These are phyloP conservation scores for Xylaria polymorpha DNA, from an alignment of 2,329 filamentous ascomycete species.

Conservation along the genomic window DNA sequence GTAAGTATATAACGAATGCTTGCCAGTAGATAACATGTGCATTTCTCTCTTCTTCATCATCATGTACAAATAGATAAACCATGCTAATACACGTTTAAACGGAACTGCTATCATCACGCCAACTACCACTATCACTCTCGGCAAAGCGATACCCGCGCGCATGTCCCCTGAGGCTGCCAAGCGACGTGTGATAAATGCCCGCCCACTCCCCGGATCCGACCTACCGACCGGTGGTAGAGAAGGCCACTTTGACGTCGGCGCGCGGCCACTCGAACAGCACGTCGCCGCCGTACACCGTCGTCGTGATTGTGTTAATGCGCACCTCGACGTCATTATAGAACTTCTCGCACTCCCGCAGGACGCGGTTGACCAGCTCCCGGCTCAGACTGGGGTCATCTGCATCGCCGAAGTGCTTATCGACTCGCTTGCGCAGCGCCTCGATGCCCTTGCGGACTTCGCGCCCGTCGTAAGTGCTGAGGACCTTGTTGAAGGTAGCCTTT, in stretches of 20 bases:
- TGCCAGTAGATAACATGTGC: conserved; percentile 17
- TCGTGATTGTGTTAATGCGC: conserved; percentile 68
- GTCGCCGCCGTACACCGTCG: conserved; percentile 73
- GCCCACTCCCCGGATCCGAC: conserved; percentile 46
- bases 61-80: conserved; percentile 28
- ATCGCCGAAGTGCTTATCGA: conserved; percentile 97
- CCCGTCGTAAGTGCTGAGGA: conserved; percentile 81
- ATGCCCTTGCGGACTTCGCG: conserved; percentile 92
- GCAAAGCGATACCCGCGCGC: conserved; percentile 27
- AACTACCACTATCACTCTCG: conserved; percentile 32
- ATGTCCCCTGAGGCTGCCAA: conserved; percentile 31
- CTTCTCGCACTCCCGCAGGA: conserved; percentile 69
- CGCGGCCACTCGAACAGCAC: conserved; percentile 75
- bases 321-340: conserved; percentile 72
- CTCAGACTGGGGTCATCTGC: conserved; percentile 79
- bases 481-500: conserved; percentile 85
- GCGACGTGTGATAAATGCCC: conserved; percentile 29
- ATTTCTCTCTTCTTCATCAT: conserved; percentile 42
- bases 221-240: conserved; percentile 53
- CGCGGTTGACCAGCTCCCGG: conserved; percentile 66
- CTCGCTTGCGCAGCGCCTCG: conserved; percentile 86
- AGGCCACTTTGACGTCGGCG: conserved; percentile 70
- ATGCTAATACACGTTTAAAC: conserved; percentile 33
- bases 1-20: neutral
- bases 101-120: conserved; percentile 36